Evolutionary conservation across 768 basidiomycete species (phyloP), one percentile per base, ranked within the genome.

Genomic region (Rhodotorula taiwanensis): DNA sequence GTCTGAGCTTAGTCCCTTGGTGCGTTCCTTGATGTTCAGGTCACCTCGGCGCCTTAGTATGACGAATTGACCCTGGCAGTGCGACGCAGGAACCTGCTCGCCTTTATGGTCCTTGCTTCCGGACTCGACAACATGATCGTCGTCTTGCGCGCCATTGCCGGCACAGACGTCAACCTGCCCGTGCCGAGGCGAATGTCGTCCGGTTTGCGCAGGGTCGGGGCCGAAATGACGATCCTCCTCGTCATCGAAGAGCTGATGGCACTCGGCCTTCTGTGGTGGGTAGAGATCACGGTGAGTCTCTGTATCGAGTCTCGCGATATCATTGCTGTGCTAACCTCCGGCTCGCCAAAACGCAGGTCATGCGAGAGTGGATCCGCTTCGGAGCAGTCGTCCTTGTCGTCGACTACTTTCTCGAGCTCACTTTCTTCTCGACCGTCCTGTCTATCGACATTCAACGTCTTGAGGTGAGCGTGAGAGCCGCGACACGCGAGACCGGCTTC

Each of bases 111-210:
- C 54, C 83, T 92, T 11, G 93, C 98, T 69, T 87, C 94, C 20
- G 94, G 94, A 5, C 88, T 90, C 4, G 94, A 98, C 78, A 98
- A 97, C 72, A 97, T 98, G 93, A 89, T 91, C 74, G 87, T 86
- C 71, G 79, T 99, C 18, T 51, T 68, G 18, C 87, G 89, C 69
- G 88, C 88, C 0, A 88, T 94, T 31, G 83, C 85, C 6, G 84
- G 80, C 73, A 94, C 91, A 0, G 84, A 87, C 15, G 84, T 93
- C n/a, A 83, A 88, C 6, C 79, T 93, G 27, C 82, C 91, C 11
- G 89, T 93, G 41, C 91, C 91, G 70, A 87, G 91, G 69, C 84
- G 94, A 44, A 90, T 99, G 59, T 91, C 89, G 4, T 83, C 87
- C 62, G 94, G 92, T 10, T 79, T 99, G n/a, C 86, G 85, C 69